phyloP scores from a whole-genome alignment of 176 grass and related monocot genomes.

The Carex myosuroides region DNA sequence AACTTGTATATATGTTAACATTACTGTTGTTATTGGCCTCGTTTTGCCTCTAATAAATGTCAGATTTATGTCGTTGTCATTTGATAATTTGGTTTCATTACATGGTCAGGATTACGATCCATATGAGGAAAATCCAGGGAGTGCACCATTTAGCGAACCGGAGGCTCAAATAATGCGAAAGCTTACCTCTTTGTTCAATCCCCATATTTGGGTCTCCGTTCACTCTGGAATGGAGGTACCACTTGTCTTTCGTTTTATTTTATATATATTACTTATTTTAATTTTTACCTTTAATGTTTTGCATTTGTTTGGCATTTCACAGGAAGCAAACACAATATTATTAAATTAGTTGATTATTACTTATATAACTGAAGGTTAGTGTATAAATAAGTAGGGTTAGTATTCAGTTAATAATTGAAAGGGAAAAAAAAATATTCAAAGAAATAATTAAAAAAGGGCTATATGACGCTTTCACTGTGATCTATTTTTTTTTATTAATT shows the following conservation, averaged over 20 bases:
- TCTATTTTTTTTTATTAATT: background rate
- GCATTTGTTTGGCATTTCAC: background rate
- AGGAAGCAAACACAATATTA: background rate
- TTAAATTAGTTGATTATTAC: background rate
- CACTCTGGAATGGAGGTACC: conserved; percentile 98
- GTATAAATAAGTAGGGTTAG: background rate
- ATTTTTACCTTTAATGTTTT: background rate
- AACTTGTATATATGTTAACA: background rate
- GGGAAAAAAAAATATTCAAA: background rate
- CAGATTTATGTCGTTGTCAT: background rate
- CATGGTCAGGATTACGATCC: conserved; percentile 75
- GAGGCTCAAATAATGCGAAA: conserved; percentile 90
- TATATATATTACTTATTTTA: conserved; percentile 2
- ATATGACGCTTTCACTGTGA: background rate
- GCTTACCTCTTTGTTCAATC: conserved; percentile 75
- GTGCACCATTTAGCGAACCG: conserved; percentile 86
- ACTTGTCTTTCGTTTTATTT: background rate
- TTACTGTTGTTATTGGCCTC: background rate
- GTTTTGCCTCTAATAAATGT: conserved; percentile 2
- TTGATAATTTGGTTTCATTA: conserved; percentile 19
- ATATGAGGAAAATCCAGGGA: conserved; percentile 85
- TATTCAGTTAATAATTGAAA: background rate
- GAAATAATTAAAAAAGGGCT: background rate
- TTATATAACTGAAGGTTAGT: background rate
- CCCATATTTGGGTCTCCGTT: conserved; percentile 95